Base-by-base conservation (phyloP, 352 stramenopile species). In the Globisporangium recalcitrans region DNA sequence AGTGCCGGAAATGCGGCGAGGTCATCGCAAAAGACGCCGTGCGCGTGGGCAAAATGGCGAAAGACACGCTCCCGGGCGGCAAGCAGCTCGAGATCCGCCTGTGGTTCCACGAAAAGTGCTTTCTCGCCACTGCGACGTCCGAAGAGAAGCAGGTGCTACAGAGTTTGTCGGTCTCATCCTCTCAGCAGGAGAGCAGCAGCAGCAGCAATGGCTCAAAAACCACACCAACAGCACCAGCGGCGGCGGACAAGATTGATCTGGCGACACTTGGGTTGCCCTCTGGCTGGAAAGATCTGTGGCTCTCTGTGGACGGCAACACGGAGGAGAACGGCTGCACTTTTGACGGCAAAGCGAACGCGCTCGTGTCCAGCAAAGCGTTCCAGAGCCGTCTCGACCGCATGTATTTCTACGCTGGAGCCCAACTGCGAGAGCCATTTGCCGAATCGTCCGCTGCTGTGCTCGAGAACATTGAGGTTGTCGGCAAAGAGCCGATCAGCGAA, bases 271-370 rank as follows among this genome's bases (percentile, higher is more conserved):
- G 81, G 0, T 58, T 93, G 11, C 83, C 81, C 19, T 47, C 60
- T 5, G 68, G 71, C 0, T 93, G 83, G 83, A 87, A 70, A 19
- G 83, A 93, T 47, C 72, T 90, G 4, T 93, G 83, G 83, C 62
- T 93, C 34, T 75, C 66, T 0, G 73, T 91, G 11, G 59, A 63
- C 8, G 80, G 79, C 22, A 88, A 91, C 40, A 87, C 83, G 2
- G 81, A 93, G 57, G 72, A 85, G 47, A 93, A 93, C 21, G 83
- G 83, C 0, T 82, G 73, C 65, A 93, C 83, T 22, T 93, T 87
- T 53, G 83, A 93, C 47, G 83, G 80, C 21, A 74, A 74, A 34
- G 64, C 60, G 7, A 93, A 93, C 49, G 64, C 57, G 0, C 57
- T 91, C 55, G 82, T 93, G 53, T 68, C 69, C 36, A 90, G 78